Evolutionary conservation across 2,329 filamentous ascomycete species (phyloP).

Genomic region (Hypoxylon sp.): DNA sequence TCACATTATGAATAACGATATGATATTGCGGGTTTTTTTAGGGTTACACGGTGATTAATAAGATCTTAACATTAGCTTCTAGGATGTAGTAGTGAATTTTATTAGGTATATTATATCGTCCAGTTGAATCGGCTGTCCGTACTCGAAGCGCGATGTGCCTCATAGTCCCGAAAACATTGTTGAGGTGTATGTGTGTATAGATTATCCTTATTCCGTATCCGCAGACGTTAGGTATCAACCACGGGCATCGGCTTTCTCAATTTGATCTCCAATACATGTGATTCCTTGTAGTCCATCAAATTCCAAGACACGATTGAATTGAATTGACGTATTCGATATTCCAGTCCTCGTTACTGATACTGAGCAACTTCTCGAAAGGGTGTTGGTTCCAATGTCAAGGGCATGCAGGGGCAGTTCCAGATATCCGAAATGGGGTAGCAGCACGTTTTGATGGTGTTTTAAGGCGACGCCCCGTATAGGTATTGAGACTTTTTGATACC

Average conservation of each 20-base stretch:
- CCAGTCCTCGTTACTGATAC: too few relatives aligned
- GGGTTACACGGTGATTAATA: background rate
- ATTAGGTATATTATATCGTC: background rate
- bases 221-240: too few relatives aligned
- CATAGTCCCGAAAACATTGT: too few relatives aligned
- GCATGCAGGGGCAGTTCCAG: conserved; percentile 39
- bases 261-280: too few relatives aligned
- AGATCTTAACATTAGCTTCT: background rate
- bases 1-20: background rate
- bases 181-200: too few relatives aligned
- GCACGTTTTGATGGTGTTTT: conserved; percentile 45
- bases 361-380: conserved; percentile 13
- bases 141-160: too few relatives aligned
- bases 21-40: background rate
- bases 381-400: background rate
- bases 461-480: conserved; percentile 17
- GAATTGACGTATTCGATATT: too few relatives aligned
- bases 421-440: conserved; percentile 25
- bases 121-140: too few relatives aligned
- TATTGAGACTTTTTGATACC: conserved; percentile 13
- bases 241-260: too few relatives aligned
- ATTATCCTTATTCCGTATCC: too few relatives aligned
- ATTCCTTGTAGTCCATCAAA: too few relatives aligned
- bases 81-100: background rate
- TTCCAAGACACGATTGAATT: too few relatives aligned